Evolutionary conservation across 345 rosid genomes (phyloP).

Genomic region (Anacardium occidentale): DNA sequence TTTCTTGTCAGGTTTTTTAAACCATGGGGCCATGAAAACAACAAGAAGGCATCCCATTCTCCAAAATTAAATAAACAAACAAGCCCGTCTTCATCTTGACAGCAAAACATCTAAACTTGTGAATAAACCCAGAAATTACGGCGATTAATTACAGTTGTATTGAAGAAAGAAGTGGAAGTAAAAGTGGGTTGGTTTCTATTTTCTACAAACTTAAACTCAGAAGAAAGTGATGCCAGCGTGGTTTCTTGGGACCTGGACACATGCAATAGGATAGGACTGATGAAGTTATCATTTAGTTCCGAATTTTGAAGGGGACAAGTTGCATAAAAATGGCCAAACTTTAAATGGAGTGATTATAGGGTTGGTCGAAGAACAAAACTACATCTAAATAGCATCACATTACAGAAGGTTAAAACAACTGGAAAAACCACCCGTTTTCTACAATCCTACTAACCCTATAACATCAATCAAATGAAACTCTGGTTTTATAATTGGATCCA

Average conservation of each 20-base stretch:
- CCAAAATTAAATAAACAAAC: neutral
- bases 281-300: constrained; percentile 19
- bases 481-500: too few relatives aligned
- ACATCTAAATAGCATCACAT: neutral
- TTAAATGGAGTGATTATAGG: neutral
- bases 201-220: too few relatives aligned
- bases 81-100: too few relatives aligned
- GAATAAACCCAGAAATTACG: constrained; percentile 8
- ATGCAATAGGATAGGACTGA: neutral
- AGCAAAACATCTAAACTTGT: neutral
- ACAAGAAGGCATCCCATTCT: neutral
- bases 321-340: neutral
- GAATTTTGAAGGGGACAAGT: constrained; percentile 25
- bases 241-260: neutral
- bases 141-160: neutral
- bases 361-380: constrained; percentile 9
- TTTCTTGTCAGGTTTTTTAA: too few relatives aligned
- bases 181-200: too few relatives aligned
- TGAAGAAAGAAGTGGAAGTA: neutral
- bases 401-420: too few relatives aligned
- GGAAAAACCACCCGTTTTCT: too few relatives aligned
- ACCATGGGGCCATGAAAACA: constrained; percentile 4
- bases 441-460: constrained; percentile 2
- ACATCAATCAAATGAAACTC: too few relatives aligned
- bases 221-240: too few relatives aligned